phyloP scores from a whole-genome alignment of 768 basidiomycete genomes.

The Leccinum disarticulatum region DNA sequence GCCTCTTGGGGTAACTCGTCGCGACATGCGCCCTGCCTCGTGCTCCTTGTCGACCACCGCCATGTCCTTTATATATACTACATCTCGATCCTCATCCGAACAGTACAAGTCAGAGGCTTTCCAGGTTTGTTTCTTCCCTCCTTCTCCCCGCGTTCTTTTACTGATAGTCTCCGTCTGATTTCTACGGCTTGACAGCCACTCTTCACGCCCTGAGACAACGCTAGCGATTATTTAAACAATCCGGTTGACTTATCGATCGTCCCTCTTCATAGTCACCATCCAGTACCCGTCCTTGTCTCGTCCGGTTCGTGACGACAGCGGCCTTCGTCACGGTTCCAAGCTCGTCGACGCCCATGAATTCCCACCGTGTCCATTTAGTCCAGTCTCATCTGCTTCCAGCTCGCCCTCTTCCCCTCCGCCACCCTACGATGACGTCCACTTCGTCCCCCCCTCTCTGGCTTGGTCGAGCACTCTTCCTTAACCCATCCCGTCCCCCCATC shows the following conservation, averaged over 20 bases:
- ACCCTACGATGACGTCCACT: slow-evolving; percentile 35
- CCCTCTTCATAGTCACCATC: slow-evolving; percentile 23
- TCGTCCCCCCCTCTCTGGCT: slow-evolving; percentile 24
- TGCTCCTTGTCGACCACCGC: slow-evolving; percentile 44
- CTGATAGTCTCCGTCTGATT: slow-evolving; percentile 26
- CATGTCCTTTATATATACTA: slow-evolving; percentile 20
- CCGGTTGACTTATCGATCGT: slow-evolving; percentile 22
- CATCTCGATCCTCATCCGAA: slow-evolving; percentile 14
- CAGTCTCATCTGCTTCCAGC: slow-evolving; percentile 25
- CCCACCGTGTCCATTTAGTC: slow-evolving; percentile 21
- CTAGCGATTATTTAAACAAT: slow-evolving; percentile 29
- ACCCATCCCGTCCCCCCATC: slow-evolving; percentile 6
- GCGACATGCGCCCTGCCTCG: slow-evolving; percentile 69
- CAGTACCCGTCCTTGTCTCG: slow-evolving; percentile 22
- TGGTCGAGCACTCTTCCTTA: slow-evolving; percentile 16
- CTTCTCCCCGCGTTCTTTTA: slow-evolving; percentile 1
- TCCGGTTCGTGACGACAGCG: slow-evolving; percentile 21
- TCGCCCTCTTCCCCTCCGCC: slow-evolving; percentile 34
- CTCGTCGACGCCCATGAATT: slow-evolving; percentile 15
- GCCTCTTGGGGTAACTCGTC: slow-evolving; percentile 47
- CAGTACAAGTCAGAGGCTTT: neutral
- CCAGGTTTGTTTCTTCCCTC: slow-evolving; percentile 20
- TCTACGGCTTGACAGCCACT: slow-evolving; percentile 27
- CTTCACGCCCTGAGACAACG: slow-evolving; percentile 31
- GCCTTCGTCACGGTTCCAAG: slow-evolving; percentile 22